Conservation (phyloP, 1,139 yeast genomes). For the Saccharomyces pastorianus region DNA sequence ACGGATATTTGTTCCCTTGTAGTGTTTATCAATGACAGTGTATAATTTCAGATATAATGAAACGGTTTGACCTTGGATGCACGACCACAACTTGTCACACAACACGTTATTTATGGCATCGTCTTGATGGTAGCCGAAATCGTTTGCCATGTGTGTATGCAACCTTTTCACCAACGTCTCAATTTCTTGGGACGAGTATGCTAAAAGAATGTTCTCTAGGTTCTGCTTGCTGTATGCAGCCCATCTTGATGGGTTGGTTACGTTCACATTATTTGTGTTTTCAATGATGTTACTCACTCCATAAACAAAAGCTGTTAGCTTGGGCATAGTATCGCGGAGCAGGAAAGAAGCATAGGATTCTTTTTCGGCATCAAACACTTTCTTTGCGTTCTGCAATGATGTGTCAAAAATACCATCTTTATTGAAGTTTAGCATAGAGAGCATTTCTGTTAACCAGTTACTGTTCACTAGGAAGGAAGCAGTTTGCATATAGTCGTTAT, state of each 20-base stretch:
- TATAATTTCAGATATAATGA: slow-evolving; percentile 36
- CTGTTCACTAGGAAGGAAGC: slow-evolving; percentile 57
- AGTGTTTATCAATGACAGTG: slow-evolving; percentile 38
- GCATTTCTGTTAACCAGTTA: slow-evolving; percentile 46
- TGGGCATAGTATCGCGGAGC: slow-evolving; percentile 54
- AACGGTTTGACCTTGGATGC: slow-evolving; percentile 43
- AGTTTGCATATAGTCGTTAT: slow-evolving; percentile 11
- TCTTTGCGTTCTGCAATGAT: slow-evolving; percentile 31
- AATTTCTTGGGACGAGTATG: slow-evolving; percentile 54
- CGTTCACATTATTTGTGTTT: slow-evolving; percentile 27
- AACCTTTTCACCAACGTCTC: slow-evolving; percentile 48
- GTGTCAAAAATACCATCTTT: slow-evolving; percentile 16
- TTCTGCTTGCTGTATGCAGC: slow-evolving; percentile 57
- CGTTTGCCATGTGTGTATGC: slow-evolving; percentile 49
- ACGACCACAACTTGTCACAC: slow-evolving; percentile 44
- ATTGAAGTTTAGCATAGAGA: slow-evolving; percentile 22
- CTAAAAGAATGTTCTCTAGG: slow-evolving; percentile 47
- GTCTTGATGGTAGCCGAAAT: slow-evolving; percentile 41
- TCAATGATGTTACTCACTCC: slow-evolving; percentile 51
- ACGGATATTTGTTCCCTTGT: slow-evolving; percentile 35
- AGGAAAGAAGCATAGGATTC: slow-evolving; percentile 43
- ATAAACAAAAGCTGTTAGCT: slow-evolving; percentile 54
- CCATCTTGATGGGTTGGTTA: slow-evolving; percentile 46
- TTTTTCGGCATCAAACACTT: slow-evolving; percentile 37
- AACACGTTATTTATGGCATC: slow-evolving; percentile 28